Evolutionary conservation across 495 filamentous ascomycete species (phyloP).

Genomic region (Hypoxylon lienhwacheense): DNA sequence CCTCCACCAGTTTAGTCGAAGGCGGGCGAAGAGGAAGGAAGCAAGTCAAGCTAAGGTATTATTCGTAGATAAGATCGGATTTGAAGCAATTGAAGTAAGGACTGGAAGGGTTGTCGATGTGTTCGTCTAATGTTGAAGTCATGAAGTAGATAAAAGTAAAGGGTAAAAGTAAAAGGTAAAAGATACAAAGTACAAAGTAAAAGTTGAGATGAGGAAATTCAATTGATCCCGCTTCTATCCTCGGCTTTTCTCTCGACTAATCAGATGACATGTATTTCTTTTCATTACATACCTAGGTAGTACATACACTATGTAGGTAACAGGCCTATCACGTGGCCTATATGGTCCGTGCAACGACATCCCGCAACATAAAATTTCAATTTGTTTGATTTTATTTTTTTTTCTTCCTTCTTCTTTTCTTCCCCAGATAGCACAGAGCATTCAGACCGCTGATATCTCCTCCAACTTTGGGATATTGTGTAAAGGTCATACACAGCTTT

Average conservation of each 20-base stretch:
- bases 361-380: conserved; percentile 18
- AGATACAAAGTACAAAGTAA: conserved; percentile 17
- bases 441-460: conserved; percentile 41
- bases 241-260: conserved; percentile 26
- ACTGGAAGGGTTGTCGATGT: too few species aligned
- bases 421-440: conserved; percentile 56
- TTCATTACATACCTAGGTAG: too few species aligned
- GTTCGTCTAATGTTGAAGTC: conserved; percentile 12
- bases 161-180: conserved; percentile 20
- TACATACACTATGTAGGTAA: not conserved
- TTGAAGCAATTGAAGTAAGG: not conserved
- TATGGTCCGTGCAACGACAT: conserved; percentile 26
- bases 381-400: not conserved
- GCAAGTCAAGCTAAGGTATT: not conserved
- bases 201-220: conserved; percentile 13
- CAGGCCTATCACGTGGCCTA: not conserved
- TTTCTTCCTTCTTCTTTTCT: conserved; percentile 37
- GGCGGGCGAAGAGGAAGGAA: not conserved
- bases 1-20: too few species aligned
- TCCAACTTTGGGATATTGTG: conserved; percentile 41
- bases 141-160: conserved; percentile 13
- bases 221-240: conserved; percentile 29
- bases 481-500: conserved; percentile 43
- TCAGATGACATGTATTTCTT: conserved; percentile 12
- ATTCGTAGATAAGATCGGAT: not conserved